These are phyloP conservation scores for Silene conica DNA, from an alignment of 148 eudicot genomes.

Conservation along the genomic window DNA sequence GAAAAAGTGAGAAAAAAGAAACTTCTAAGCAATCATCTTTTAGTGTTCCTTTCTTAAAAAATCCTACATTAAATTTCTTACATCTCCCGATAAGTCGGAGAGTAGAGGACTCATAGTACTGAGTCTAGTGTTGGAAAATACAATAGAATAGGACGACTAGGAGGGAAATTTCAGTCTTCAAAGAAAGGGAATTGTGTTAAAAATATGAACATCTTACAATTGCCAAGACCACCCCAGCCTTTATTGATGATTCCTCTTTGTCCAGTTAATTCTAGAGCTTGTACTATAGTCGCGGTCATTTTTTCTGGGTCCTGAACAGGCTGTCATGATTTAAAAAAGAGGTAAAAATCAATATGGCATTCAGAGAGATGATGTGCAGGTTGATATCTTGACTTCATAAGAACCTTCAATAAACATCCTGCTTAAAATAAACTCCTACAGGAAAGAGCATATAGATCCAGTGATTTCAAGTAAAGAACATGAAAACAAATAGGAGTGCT, in stretches of 20 bases:
- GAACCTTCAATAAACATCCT: background rate
- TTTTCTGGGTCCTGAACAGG: constrained; percentile 84
- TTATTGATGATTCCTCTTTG: constrained; percentile 89
- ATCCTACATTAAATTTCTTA: background rate
- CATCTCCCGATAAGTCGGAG: background rate
- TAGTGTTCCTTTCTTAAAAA: background rate
- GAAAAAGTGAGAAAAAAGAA: background rate
- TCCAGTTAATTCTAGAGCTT: constrained; percentile 64
- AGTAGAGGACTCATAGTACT: background rate
- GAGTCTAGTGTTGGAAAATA: background rate
- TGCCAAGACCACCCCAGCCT: constrained; percentile 99
- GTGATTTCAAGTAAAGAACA: background rate
- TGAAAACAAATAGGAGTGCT: constrained; percentile 28
- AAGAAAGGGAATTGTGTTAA: background rate
- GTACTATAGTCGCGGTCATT: constrained; percentile 69
- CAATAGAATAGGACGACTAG: no score
- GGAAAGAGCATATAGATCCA: constrained; percentile 2
- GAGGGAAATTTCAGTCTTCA: background rate
- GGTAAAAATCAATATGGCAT: constrained; percentile 4
- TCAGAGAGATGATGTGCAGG: background rate
- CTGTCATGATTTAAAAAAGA: constrained; percentile 31
- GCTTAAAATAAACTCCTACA: background rate
- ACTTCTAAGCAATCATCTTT: background rate
- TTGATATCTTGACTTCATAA: background rate
- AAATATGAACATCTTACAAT: constrained; percentile 53